A percentile compares a stretch with the other conserved stretches of the same genome.
phyloP scores from a whole-genome alignment of 768 basidiomycete species.

The Exsudoporus frostii region DNA sequence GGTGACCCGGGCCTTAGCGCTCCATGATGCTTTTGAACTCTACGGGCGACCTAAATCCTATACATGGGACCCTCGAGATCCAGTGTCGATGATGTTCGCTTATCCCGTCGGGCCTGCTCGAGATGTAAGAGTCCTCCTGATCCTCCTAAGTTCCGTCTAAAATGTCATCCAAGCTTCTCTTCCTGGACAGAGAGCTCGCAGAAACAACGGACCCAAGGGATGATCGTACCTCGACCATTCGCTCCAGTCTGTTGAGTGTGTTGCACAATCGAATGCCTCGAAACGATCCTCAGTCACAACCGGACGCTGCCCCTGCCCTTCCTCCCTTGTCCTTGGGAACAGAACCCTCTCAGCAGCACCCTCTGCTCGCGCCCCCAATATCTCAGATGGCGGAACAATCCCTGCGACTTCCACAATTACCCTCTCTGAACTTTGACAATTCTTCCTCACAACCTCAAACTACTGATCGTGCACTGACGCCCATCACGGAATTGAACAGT shows the following conservation, averaged over 20 bases:
- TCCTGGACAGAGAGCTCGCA: conserved; percentile 82
- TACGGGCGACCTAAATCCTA: conserved; percentile 87
- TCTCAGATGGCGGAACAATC: conserved; percentile 8
- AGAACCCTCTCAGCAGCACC: conserved; percentile 28
- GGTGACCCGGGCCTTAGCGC: conserved; percentile 40
- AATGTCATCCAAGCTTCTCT: conserved; percentile 56
- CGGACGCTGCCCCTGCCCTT: conserved; percentile 11
- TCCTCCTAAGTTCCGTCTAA: conserved; percentile 12
- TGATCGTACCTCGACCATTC: conserved; percentile 69
- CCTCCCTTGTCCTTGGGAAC: conserved; percentile 17
- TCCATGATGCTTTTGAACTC: conserved; percentile 83
- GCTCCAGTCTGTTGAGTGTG: conserved; percentile 59
- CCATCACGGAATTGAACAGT: conserved; percentile 58
- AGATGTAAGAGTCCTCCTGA: conserved; percentile 55
- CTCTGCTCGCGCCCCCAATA: conserved; percentile 19
- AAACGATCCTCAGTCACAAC: conserved; percentile 19
- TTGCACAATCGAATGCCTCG: conserved; percentile 62
- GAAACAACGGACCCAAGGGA: conserved; percentile 75
- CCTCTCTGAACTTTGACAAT: conserved; percentile 51
- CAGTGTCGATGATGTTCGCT: conserved; percentile 84
- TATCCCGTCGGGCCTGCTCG: conserved; percentile 85
- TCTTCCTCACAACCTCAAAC: conserved; percentile 14
- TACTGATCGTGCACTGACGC: conserved; percentile 46
- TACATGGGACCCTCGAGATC: conserved; percentile 87
- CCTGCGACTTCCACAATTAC: conserved; percentile 46